Percentiles rank a stretch among this genome's conserved stretches.
These are phyloP conservation scores for Piper betle DNA, from an alignment of 164 flowering plant genomes.

Conservation along the genomic window DNA sequence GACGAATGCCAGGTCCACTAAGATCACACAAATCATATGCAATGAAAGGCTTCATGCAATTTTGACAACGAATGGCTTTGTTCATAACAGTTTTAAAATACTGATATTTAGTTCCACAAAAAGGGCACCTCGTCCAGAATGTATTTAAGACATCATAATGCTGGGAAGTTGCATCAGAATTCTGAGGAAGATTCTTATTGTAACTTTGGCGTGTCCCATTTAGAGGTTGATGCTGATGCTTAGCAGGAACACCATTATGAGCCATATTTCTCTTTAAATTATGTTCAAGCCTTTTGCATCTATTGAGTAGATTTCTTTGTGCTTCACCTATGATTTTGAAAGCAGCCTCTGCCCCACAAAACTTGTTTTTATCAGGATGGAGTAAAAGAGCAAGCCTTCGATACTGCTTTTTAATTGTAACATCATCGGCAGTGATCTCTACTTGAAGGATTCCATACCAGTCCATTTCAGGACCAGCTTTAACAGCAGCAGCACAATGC, in stretches of 20 bases:
- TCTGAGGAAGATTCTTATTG: background rate
- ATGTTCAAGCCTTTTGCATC: constrained; percentile 24
- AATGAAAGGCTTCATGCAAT: constrained; percentile 17
- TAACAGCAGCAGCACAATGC: constrained; percentile 52
- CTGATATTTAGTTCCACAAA: constrained; percentile 19
- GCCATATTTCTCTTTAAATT: constrained; percentile 31
- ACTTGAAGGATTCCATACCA: constrained; percentile 77
- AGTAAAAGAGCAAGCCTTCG: constrained; percentile 60
- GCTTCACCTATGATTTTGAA: constrained; percentile 81
- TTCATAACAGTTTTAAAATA: constrained; percentile 16
- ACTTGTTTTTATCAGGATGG: constrained; percentile 84
- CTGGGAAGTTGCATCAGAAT: constrained; percentile 3
- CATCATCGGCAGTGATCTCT: constrained; percentile 50
- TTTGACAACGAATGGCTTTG: constrained; percentile 19
- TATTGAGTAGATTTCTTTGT: constrained; percentile 42
- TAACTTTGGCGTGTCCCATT: constrained; percentile 1
- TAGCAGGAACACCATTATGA: constrained; percentile 7
- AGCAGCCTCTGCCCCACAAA: constrained; percentile 81
- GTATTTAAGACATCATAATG: constrained; percentile 15
- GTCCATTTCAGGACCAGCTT: constrained; percentile 37
- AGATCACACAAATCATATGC: constrained; percentile 19
- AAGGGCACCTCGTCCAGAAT: constrained; percentile 31
- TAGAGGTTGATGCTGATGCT: constrained; percentile 15
- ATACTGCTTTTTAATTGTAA: constrained; percentile 60
- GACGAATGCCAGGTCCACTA: constrained; percentile 4